Evolutionary conservation across 345 rosid species (phyloP).

Genomic region (Abelmoschus esculentus): DNA sequence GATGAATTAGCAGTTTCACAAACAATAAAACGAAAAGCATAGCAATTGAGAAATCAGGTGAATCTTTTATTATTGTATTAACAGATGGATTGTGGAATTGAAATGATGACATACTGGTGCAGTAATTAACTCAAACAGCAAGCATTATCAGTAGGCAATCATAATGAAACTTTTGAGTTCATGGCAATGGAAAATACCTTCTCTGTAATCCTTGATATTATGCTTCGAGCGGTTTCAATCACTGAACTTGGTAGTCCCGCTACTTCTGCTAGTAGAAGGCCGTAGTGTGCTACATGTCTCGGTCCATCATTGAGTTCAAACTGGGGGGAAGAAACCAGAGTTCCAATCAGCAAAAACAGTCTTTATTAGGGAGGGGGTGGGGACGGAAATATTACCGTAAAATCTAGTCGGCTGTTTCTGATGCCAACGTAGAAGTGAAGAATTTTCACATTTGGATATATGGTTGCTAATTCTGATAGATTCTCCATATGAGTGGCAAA

Average conservation of each 20-base stretch:
- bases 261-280: slow-evolving; percentile 74
- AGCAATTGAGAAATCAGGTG: background rate
- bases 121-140: background rate
- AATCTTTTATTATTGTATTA: no score
- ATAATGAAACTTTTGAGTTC: no score
- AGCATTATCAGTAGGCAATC: no score
- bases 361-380: no score
- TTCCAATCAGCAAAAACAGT: background rate
- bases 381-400: slow-evolving; percentile 32
- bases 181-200: slow-evolving; percentile 31
- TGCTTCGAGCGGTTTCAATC: slow-evolving; percentile 67
- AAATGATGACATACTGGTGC: background rate
- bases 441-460: slow-evolving; percentile 78
- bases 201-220: slow-evolving; percentile 55
- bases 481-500: slow-evolving; percentile 90
- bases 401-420: slow-evolving; percentile 69
- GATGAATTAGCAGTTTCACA: background rate
- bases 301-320: slow-evolving; percentile 81
- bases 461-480: slow-evolving; percentile 68
- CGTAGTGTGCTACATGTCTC: slow-evolving; percentile 67
- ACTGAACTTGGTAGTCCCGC: slow-evolving; percentile 84
- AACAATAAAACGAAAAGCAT: background rate
- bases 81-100: background rate
- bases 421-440: slow-evolving; percentile 72
- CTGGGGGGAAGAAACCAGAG: slow-evolving; percentile 25